These are phyloP conservation scores for Jamesozyma hellenica DNA, from an alignment of 805 yeast species.

Conservation along the genomic window DNA sequence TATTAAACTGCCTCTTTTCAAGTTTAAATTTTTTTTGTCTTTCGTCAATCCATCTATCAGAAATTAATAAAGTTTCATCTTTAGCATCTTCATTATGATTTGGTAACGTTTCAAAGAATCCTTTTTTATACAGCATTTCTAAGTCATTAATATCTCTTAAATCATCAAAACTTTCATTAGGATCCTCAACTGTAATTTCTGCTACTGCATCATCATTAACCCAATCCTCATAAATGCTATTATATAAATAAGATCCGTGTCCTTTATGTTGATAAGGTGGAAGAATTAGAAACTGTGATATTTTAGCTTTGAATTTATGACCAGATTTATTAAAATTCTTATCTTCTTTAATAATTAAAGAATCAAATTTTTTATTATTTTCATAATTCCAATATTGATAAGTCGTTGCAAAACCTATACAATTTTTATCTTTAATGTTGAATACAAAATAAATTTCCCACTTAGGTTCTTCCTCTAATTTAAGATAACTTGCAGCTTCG, in stretches of 20 bases:
- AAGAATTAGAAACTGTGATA: slow-evolving; percentile 75
- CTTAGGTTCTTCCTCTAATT: slow-evolving; percentile 47
- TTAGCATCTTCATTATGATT: slow-evolving; percentile 15
- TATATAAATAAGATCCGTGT: slow-evolving; percentile 63
- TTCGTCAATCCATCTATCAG: slow-evolving; percentile 32
- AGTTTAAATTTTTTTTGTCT: slow-evolving; percentile 42
- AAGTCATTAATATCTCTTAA: slow-evolving; percentile 78
- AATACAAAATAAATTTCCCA: slow-evolving; percentile 70
- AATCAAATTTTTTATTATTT: slow-evolving; percentile 31
- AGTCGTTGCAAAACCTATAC: slow-evolving; percentile 74
- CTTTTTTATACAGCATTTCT: slow-evolving; percentile 33
- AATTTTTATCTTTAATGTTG: slow-evolving; percentile 29
- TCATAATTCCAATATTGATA: slow-evolving; percentile 76
- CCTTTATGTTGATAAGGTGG: slow-evolving; percentile 74
- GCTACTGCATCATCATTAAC: slow-evolving; percentile 38
- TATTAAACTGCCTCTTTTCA: slow-evolving; percentile 66
- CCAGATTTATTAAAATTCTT: slow-evolving; percentile 6
- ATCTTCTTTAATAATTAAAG: slow-evolving; percentile 4
- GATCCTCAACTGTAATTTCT: slow-evolving; percentile 89
- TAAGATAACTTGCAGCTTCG: slow-evolving; percentile 90
- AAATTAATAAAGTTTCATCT: slow-evolving; percentile 15
- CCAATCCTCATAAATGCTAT: slow-evolving; percentile 47
- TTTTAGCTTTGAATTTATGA: slow-evolving; percentile 48
- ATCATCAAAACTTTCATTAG: slow-evolving; percentile 85
- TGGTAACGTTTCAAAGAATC: slow-evolving; percentile 26